These are phyloP conservation scores for Claviceps pusilla DNA, from an alignment of 2,329 filamentous ascomycete genomes.

Conservation along the genomic window DNA sequence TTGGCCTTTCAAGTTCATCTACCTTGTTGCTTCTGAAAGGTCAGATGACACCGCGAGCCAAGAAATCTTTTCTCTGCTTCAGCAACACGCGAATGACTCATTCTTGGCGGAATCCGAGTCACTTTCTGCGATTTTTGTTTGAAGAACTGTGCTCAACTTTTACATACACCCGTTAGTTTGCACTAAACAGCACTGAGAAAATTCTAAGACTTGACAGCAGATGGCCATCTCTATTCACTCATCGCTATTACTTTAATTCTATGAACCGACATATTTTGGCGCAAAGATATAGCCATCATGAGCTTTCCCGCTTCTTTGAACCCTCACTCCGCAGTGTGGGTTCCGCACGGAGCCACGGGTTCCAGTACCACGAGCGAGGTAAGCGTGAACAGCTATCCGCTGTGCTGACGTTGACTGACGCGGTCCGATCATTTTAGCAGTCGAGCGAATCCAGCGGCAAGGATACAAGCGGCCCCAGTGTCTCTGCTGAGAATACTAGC, in stretches of 20 bases:
- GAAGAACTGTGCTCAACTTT: no score
- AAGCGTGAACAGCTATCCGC: neutral
- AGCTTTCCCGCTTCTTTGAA: neutral
- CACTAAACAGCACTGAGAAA: no score
- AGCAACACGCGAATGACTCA: neutral
- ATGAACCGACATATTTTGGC: neutral
- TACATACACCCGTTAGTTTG: neutral
- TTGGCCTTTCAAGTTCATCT: neutral
- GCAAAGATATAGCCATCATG: neutral
- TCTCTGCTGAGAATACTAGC: constrained; percentile 1
- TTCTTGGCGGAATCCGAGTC: no score
- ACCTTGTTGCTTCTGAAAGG: neutral
- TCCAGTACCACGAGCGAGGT: constrained; percentile 4
- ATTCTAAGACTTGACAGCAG: neutral
- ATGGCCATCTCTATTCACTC: neutral
- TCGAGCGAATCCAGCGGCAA: constrained; percentile 1
- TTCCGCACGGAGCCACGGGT: neutral
- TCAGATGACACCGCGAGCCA: neutral
- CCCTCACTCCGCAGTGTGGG: constrained; percentile 4
- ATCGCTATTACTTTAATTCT: neutral
- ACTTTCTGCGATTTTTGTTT: neutral
- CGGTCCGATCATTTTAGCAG: neutral
- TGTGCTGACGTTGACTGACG: neutral
- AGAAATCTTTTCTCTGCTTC: neutral
- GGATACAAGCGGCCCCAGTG: neutral